Evolutionary conservation across 2,329 filamentous ascomycete genomes (phyloP), one percentile per base, ranked within the genome.

Genomic region (Penicillium corylophilum): DNA sequence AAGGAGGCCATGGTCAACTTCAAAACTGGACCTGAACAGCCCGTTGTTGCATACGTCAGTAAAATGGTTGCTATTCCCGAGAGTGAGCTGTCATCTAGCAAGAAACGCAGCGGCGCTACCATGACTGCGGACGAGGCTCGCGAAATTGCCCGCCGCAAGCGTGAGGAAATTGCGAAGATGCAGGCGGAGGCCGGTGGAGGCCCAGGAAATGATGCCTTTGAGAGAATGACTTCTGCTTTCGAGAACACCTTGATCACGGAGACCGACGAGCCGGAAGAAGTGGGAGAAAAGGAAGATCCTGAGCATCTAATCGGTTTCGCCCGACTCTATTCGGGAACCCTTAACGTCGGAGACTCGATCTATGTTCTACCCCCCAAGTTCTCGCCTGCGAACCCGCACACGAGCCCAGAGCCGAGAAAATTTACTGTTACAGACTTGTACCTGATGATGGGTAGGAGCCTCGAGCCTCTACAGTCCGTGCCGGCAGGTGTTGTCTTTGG

Each of bases 51-150:
- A 8, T 99, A 96, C 60, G 89, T 99, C 54, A 97, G 93, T 74
- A 99, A 99, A 71, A 96, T 99, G 91, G 89, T 97, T 1, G 94
- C 94, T 0, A 81, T 99, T 12, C 93, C 91, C 0, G 90, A 95
- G 65, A 96, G 90, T 71, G 93, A 99, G 63, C 77, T 99, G 5
- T 89, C 90, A 0, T 84, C 93, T 46, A 96, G 96, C 70, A 71
- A 71, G 20, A 95, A 88, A 71, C 82, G 90, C 41, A 81, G 84
- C 15, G 86, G 87, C 0, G 85, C 75, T 18, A 74, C 85, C 39
- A 80, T 97, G 65, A 95, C 84, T 35, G 88, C 90, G 1, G 94
- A 96, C 56, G 94, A 97, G 72, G 94, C 94, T 3, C 80, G 89
- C 59, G 92, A 96, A 57, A 74, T 96, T 52, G 94, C 89, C 0